Base-by-base conservation (phyloP, 306 rosid genomes). In the Fragaria ananassa region DNA sequence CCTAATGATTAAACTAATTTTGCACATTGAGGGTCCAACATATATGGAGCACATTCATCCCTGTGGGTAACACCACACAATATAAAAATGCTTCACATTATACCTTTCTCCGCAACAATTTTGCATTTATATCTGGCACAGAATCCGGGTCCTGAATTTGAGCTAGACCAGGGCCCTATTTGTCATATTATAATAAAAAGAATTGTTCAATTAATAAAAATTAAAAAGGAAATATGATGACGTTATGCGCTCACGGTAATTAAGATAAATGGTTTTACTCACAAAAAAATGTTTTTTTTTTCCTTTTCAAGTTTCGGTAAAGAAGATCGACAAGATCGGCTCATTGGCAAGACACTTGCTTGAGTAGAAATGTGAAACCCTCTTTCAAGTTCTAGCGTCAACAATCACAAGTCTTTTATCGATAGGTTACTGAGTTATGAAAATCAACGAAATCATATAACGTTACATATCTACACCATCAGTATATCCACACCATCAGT, bases 61-160 rank as follows among this genome's bases (percentile, higher is more conserved):
- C 45, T 0, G 23, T 41, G 53, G 64, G 17, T 29, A 35, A 31
- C 5, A 69, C 39, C n/a, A 35, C 63, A 77, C 27, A 44, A 1
- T 4, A 49, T 29, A n/a, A 75, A 78, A 4, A 9, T 42, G 65
- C 4, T 54, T 47, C 68, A 31, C 73, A 75, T 61, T 14, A 41
- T 7, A 51, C 68, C 70, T 81, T 50, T 66, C 54, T 35, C 61
- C 42, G 68, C 78, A 72, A 68, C 10, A 85, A 79, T 65, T 74
- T 37, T 83, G 89, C 89, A 82, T 69, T 67, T 23, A 74, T 80
- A 80, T 68, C 77, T 66, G 83, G 81, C 91, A 65, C 64, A 64
- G 47, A 44, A 81, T 76, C 54, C 87, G 85, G 85, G 76, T 73
- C 68, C 68, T 66, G 58, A 19, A 70, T 41, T 82, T 57, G 72